Evolutionary conservation across 768 basidiomycete genomes (phyloP), one percentile per base, ranked within the genome.

Genomic region (Hericium alpestre): DNA sequence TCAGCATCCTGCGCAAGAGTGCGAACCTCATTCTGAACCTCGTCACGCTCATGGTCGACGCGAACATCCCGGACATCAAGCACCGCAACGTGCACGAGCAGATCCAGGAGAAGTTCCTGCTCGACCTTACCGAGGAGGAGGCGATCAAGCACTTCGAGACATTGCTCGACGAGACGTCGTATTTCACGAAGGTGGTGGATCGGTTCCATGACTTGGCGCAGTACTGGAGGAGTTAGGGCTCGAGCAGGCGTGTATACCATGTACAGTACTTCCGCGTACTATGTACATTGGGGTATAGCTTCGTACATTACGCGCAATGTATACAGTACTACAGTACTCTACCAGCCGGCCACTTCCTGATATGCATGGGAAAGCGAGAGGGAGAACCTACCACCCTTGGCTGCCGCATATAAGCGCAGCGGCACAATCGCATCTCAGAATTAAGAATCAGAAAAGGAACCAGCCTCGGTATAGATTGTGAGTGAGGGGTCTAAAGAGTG

Each of bases 111-210:
- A 98, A 97, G 73, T 99, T 99, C 72, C 79, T 93, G 59, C 73
- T 97, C 53, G 91, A 96, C 69, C 76, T 98, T 41, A 90, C 89
- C 5, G 95, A 98, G 70, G 94, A 96, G 70, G 90, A 96, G 67
- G 95, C 96, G 2, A 93, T 97, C 71, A 93, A 96, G 71, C 90
- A 95, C 66, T 96, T 98, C 65, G 94, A 98, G 72, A 80, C 84
- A 7, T 68, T 98, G 51, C 72, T 99, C 58, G 96, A 95, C 67
- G 94, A 98, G 69, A 96, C 91, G 2, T 92, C 89, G 25, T 94
- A 96, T 69, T 81, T 97, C 61, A 90, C 93, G 0, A 90, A 88
- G 25, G 87, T 98, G 50, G 76, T 98, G 61, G 96, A 98, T 71
- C 79, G 90, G 64, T 92, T 98, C 64, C 96, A 98, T 67, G 88